These are phyloP conservation scores for Venturia carpophila DNA, from an alignment of 2,329 filamentous ascomycete genomes.

Conservation along the genomic window DNA sequence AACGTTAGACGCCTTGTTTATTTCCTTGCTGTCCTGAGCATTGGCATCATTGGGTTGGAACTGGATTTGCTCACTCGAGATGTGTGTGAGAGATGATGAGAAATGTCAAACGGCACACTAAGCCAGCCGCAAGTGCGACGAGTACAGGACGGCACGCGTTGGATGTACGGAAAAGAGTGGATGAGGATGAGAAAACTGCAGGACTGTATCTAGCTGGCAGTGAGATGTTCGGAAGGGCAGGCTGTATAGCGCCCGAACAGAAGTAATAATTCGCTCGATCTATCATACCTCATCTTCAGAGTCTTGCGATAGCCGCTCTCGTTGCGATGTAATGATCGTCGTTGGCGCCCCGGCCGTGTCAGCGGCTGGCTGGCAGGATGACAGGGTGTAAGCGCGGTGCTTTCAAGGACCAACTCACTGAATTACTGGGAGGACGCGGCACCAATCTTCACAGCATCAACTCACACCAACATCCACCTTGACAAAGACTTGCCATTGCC, in stretches of 20 bases:
- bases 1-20: neutral
- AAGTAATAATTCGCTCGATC: slow-evolving; percentile 1
- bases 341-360: neutral
- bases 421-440: neutral
- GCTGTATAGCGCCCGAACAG: neutral
- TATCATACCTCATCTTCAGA: neutral
- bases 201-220: neutral
- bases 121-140: neutral
- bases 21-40: slow-evolving; percentile 8
- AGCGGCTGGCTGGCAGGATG: neutral
- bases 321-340: neutral
- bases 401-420: neutral
- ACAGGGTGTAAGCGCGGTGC: neutral
- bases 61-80: neutral
- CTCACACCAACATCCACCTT: neutral
- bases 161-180: neutral
- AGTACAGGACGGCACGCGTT: neutral
- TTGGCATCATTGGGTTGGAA: slow-evolving; percentile 8
- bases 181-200: neutral
- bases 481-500: neutral
- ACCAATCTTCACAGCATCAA: neutral
- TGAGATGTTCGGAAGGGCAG: neutral
- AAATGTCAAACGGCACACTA: neutral
- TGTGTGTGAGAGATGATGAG: neutral
- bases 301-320: neutral